Evolutionary conservation across 2,329 filamentous ascomycete genomes (phyloP), one percentile per base, ranked within the genome.

Genomic region (Aureobasidium melanogenum): DNA sequence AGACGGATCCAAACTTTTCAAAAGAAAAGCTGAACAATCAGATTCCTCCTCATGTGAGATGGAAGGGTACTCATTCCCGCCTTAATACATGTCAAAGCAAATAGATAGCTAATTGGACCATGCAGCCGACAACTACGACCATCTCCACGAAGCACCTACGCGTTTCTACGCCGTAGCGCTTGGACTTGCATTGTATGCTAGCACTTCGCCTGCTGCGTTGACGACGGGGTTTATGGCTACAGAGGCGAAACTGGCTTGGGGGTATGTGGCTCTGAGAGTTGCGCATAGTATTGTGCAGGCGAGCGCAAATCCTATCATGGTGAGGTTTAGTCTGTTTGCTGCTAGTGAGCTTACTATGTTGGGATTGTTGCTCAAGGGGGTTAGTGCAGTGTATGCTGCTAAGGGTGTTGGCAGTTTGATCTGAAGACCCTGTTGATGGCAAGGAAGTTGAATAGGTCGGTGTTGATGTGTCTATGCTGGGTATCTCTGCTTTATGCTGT

Each of bases 61-160:
- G 47, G 46, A 52, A 43, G 22, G 57, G 57, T 60, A 26, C 28
- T n/a, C 19, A n/a, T 43, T 14, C 15, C 14, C 17, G 4, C 24
- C 38, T 15, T 1, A 12, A 5, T 10, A 14, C 22, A 3, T 10
- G n/a, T n/a, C n/a, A 7, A 26, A 5, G 8, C 0, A 7, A 34
- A 19, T 5, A 19, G 4, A 3, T 19, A 32, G 30, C 30, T 51
- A 22, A 22, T 22, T 6, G 15, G 17, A 55, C 15, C 6, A 10
- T 3, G 7, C 24, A 60, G 57, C 72, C 12, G 75, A 77, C 64
- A 79, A 79, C 64, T 78, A 70, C 68, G 75, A 76, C 65, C 71
- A 79, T 61, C 67, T 78, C 52, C 67, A 73, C 61, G 75, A 79
- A 67, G 75, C 78, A 65, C 76, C 76, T 17, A 76, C 74, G 2